Percentiles rank a stretch among this genome's conserved stretches.
Conservation (phyloP, 1,284 basidiomycete genomes). For the Austropuccinia psidii region DNA sequence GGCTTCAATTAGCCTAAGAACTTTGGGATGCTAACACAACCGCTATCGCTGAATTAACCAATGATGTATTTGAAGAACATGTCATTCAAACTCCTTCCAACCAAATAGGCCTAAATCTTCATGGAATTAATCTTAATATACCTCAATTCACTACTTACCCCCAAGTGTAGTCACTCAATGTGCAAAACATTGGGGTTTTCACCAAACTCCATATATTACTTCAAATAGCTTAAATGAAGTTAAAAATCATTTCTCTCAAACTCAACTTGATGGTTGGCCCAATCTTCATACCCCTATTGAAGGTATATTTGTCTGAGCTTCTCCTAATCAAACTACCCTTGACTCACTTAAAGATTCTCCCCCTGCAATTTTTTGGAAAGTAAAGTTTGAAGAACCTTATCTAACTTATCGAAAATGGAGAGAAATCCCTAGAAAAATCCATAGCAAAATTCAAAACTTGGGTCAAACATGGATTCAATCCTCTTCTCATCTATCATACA, state of each 20-base stretch:
- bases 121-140: conserved; percentile 74
- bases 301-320: conserved; percentile 74
- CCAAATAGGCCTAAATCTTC: conserved; percentile 82
- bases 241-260: conserved; percentile 43
- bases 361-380: conserved; percentile 99
- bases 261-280: conserved; percentile 55
- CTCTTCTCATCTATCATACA: neutral
- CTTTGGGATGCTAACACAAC: conserved; percentile 82
- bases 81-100: conserved; percentile 75
- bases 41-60: conserved; percentile 78
- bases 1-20: conserved; percentile 62
- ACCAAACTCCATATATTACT: conserved; percentile 62
- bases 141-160: conserved; percentile 67
- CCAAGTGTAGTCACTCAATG: conserved; percentile 66
- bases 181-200: conserved; percentile 84
- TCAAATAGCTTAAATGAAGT: conserved; percentile 64
- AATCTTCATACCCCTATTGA: conserved; percentile 85
- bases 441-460: conserved; percentile 7
- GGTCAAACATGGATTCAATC: no score
- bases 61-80: conserved; percentile 96
- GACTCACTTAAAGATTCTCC: conserved; percentile 35
- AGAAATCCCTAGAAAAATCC: conserved; percentile 69
- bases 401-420: conserved; percentile 98
- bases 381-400: conserved; percentile 98
- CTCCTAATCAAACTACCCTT: conserved; percentile 39